Percentiles rank a stretch among this genome's conserved stretches.
Conservation (phyloP, 306 rosid genomes). For the Trichosanthes truncata region DNA sequence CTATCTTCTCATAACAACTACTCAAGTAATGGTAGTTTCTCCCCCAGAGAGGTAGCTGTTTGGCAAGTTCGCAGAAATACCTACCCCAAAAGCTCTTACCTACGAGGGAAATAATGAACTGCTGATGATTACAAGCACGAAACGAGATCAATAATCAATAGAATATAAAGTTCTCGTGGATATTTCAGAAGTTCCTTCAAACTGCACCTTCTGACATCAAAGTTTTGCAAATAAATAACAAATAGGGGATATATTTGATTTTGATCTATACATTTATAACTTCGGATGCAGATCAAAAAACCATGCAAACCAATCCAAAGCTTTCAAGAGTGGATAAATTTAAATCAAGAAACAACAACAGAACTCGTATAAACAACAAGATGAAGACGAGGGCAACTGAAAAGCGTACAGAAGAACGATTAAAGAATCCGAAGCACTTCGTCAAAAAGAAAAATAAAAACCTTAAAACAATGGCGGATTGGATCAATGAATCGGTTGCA, state of each 20-base stretch:
- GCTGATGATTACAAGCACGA: not conserved
- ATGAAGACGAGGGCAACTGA: not conserved
- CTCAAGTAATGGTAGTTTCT: not conserved
- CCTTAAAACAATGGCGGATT: not conserved
- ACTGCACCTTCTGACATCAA: not conserved
- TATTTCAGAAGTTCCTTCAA: not conserved
- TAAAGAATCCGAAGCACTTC: not conserved
- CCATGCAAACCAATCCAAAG: not conserved
- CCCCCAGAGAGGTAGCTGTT: not conserved
- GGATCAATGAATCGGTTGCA: not conserved
- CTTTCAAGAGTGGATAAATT: not conserved
- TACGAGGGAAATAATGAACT: not conserved
- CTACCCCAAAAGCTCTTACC: not conserved
- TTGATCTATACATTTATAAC: not conserved
- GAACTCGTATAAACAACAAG: not conserved
- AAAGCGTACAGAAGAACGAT: not conserved
- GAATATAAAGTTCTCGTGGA: not conserved
- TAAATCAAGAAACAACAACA: not conserved
- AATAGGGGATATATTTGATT: not conserved
- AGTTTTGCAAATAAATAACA: not conserved
- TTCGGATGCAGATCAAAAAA: not conserved
- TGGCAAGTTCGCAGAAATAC: not conserved
- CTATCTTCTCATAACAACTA: constrained; percentile 28
- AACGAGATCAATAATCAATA: constrained; percentile 6
- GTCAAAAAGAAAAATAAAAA: not conserved